Evolutionary conservation across 2,329 filamentous ascomycete species (phyloP).

Genomic region (Fusarium ramigenum): DNA sequence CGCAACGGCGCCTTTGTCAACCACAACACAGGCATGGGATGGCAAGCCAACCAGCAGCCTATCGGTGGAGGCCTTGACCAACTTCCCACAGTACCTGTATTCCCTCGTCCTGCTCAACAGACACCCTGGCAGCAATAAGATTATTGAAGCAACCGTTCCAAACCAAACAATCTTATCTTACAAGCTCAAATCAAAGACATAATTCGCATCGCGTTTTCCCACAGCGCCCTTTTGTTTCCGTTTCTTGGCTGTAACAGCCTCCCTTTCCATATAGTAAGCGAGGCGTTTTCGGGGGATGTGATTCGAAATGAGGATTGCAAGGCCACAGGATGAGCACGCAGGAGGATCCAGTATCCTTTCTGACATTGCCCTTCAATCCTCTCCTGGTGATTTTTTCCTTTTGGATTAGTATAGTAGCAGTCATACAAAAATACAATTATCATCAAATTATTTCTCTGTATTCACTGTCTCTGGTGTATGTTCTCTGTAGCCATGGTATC

Average conservation of each 20-base stretch:
- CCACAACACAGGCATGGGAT: slow-evolving; percentile 85
- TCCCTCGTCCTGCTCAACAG: slow-evolving; percentile 79
- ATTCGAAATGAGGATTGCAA: slow-evolving; percentile 36
- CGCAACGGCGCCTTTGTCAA: slow-evolving; percentile 90
- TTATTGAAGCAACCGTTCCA: not conserved
- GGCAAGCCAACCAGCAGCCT: slow-evolving; percentile 81
- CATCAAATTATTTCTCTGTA: not conserved
- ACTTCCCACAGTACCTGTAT: slow-evolving; percentile 81
- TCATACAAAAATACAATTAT: slow-evolving; percentile 35
- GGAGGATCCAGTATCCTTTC: not conserved
- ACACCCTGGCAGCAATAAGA: slow-evolving; percentile 67
- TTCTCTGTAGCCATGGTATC: slow-evolving; percentile 14
- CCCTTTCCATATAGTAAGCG: slow-evolving; percentile 46
- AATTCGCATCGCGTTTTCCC: slow-evolving; percentile 9
- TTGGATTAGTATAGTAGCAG: slow-evolving; percentile 41
- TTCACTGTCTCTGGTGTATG: not conserved
- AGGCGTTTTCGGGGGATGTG: slow-evolving; percentile 46
- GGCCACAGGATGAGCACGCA: slow-evolving; percentile 9
- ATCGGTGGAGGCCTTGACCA: slow-evolving; percentile 86
- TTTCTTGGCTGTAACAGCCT: slow-evolving; percentile 37
- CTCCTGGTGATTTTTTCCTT: slow-evolving; percentile 23
- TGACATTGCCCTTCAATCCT: slow-evolving; percentile 9
- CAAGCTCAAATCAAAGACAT: slow-evolving; percentile 4
- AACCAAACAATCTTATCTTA: not conserved
- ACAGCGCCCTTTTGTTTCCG: slow-evolving; percentile 16